Evolutionary conservation across 331 rosid species (phyloP).

Genomic region (Cydonia oblonga): DNA sequence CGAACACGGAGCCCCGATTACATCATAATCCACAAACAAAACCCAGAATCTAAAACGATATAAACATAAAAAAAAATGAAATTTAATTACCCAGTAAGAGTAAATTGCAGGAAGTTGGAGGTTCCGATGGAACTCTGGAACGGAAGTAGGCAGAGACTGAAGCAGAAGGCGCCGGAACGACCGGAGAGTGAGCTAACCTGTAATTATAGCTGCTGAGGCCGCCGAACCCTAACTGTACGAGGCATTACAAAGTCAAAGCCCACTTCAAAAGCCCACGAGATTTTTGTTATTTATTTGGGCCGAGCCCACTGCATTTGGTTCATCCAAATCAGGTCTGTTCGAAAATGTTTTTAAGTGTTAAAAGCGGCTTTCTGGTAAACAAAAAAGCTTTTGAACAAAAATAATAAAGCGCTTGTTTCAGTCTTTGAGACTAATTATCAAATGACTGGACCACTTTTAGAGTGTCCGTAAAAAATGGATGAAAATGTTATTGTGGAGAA

Average conservation of each 20-base stretch:
- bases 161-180: no score
- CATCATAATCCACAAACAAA: not conserved
- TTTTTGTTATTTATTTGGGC: not conserved
- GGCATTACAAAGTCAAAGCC: not conserved
- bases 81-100: not conserved
- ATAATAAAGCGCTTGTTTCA: no score
- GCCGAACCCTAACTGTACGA: not conserved
- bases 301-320: not conserved
- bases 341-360: not conserved
- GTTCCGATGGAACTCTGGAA: not conserved
- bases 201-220: not conserved
- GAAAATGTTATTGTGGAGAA: no score
- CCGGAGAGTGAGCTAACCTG: rapidly evolving
- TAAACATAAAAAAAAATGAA: not conserved
- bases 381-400: no score
- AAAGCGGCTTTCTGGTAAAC: no score
- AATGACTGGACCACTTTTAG: no score
- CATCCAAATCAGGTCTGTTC: not conserved
- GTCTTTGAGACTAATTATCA: no score
- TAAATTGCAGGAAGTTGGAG: not conserved
- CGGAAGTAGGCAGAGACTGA: not conserved
- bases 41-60: not conserved
- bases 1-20: slow-evolving; percentile 33
- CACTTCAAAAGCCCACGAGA: not conserved
- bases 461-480: no score